Evolutionary conservation across 306 rosid species (phyloP).

Genomic region (Lathyrus aphaca): DNA sequence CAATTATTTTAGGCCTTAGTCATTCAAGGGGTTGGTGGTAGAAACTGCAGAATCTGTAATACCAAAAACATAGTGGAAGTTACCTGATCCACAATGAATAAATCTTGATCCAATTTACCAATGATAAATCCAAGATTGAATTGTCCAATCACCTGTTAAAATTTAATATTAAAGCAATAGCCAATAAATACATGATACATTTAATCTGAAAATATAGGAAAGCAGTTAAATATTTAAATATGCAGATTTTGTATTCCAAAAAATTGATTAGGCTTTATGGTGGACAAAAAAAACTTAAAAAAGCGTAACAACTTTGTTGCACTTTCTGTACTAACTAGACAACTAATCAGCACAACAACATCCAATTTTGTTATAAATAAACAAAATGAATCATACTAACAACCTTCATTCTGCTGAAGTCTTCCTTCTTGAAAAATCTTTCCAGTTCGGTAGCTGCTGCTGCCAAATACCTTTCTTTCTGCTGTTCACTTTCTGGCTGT

Average conservation of each 20-base stretch:
- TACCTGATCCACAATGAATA: constrained; percentile 97
- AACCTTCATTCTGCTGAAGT: constrained; percentile 96
- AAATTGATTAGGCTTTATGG: constrained; percentile 15
- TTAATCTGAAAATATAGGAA: constrained; percentile 17
- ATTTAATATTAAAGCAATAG: constrained; percentile 30
- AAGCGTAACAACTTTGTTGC: constrained; percentile 26
- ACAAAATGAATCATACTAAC: constrained; percentile 31
- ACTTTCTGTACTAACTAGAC: constrained; percentile 22
- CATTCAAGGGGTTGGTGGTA: constrained; percentile 23
- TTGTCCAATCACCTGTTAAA: no score
- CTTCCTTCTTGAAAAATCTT: constrained; percentile 76
- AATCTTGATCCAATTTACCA: constrained; percentile 88
- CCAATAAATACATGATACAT: constrained; percentile 9
- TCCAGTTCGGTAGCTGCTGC: constrained; percentile 89
- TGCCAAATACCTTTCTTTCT: constrained; percentile 70
- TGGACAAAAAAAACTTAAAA: background rate
- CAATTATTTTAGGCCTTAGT: no score
- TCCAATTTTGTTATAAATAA: constrained; percentile 19
- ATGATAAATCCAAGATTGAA: constrained; percentile 97
- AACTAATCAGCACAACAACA: constrained; percentile 25
- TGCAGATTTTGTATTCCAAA: constrained; percentile 25
- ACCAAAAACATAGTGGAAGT: constrained; percentile 36
- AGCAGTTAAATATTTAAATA: constrained; percentile 30
- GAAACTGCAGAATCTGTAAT: background rate
- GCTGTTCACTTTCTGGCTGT: constrained; percentile 70